Evolutionary conservation across 2,329 filamentous ascomycete genomes (phyloP).

Genomic region (Dactylonectria estremocensis): DNA sequence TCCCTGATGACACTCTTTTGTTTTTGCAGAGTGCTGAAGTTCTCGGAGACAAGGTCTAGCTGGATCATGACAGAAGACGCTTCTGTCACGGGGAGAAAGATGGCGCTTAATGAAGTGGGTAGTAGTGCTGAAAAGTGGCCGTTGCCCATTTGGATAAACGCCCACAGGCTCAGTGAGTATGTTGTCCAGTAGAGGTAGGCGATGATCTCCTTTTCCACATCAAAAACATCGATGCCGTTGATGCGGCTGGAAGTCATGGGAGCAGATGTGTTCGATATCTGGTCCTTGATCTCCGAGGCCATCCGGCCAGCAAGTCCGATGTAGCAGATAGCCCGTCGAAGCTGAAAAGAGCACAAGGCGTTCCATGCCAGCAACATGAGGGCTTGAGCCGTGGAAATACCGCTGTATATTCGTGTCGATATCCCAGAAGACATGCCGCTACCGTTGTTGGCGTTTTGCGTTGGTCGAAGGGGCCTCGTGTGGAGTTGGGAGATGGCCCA

Average conservation of each 20-base stretch:
- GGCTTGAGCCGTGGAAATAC: conserved; percentile 53
- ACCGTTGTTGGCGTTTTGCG: conserved; percentile 39
- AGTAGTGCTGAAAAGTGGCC: conserved; percentile 44
- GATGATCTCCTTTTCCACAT: conserved; percentile 58
- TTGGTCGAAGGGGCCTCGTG: conserved; percentile 43
- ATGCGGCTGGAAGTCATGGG: conserved; percentile 54
- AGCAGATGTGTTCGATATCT: conserved; percentile 46
- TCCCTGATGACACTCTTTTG: conserved; percentile 54
- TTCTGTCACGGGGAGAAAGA: conserved; percentile 51
- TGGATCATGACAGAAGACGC: conserved; percentile 51
- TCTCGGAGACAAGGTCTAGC: conserved; percentile 55
- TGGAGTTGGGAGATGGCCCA: conserved; percentile 55
- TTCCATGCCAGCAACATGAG: conserved; percentile 57
- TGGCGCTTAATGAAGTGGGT: conserved; percentile 44
- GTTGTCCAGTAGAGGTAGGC: conserved; percentile 59
- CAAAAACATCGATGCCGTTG: conserved; percentile 58
- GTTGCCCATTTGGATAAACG: conserved; percentile 54
- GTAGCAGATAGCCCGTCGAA: conserved; percentile 55
- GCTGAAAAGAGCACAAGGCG: conserved; percentile 50
- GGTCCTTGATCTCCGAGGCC: conserved; percentile 52
- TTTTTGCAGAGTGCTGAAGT: conserved; percentile 55
- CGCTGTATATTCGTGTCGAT: conserved; percentile 52
- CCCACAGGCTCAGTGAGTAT: conserved; percentile 57
- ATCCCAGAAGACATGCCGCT: conserved; percentile 46
- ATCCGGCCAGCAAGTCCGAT: conserved; percentile 53